Evolutionary conservation across 2,329 filamentous ascomycete species (phyloP).

Genomic region (Leptographium flavum): DNA sequence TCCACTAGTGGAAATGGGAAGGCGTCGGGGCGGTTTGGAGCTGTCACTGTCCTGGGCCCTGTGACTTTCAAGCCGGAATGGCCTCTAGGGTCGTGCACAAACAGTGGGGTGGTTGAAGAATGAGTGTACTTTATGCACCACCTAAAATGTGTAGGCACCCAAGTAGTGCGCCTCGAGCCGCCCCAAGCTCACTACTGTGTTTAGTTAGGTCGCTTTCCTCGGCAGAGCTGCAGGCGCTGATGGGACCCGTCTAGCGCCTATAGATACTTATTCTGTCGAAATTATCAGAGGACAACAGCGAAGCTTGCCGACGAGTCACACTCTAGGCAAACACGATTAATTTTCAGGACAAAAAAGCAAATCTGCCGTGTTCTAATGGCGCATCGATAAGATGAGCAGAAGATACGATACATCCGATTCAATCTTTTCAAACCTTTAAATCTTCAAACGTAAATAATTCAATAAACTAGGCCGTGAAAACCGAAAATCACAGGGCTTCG

Average conservation of each 20-base stretch:
- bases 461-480: background rate
- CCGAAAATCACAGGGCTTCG: background rate
- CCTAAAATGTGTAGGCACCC: background rate
- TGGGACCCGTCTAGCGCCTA: background rate
- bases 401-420: background rate
- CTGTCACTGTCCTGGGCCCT: background rate
- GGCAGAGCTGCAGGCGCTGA: background rate
- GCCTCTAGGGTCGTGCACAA: background rate
- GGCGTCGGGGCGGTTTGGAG: background rate
- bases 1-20: slow-evolving; percentile 1
- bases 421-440: too few species aligned
- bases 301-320: background rate
- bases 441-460: too few species aligned
- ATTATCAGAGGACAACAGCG: too few species aligned
- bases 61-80: background rate
- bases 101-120: background rate
- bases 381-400: background rate
- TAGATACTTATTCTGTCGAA: background rate
- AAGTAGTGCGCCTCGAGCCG: background rate
- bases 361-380: too few species aligned
- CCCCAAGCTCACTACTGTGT: slow-evolving; percentile 1
- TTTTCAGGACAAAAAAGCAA: too few species aligned
- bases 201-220: slow-evolving; percentile 1
- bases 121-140: background rate
- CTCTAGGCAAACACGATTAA: too few species aligned